Conservation (phyloP, 768 basidiomycete species). For the Rhodotorula sphaerocarpa region DNA sequence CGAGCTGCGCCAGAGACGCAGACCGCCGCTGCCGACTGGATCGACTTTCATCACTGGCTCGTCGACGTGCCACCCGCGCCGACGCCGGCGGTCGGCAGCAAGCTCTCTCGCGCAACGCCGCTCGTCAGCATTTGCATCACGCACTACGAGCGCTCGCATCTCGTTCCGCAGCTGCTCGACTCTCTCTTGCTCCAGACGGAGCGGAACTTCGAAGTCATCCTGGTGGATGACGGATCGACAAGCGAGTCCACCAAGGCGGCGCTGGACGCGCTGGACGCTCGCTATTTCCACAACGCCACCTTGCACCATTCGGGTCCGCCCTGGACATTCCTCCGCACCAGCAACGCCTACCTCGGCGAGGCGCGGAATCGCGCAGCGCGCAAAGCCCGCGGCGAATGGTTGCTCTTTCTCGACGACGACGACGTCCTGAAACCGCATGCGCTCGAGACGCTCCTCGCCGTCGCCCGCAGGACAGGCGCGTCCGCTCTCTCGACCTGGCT, state of each 20-base stretch:
- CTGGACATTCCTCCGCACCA: slow-evolving; percentile 15
- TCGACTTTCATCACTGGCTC: slow-evolving; percentile 19
- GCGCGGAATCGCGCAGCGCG: slow-evolving; percentile 27
- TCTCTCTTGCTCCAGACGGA: slow-evolving; percentile 23
- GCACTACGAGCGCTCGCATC: slow-evolving; percentile 32
- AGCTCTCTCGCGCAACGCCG: not conserved
- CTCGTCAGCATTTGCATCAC: slow-evolving; percentile 32
- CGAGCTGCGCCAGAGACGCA: slow-evolving; percentile 13
- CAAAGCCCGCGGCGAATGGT: slow-evolving; percentile 1
- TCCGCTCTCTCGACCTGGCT: slow-evolving; percentile 33
- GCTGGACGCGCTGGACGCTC: slow-evolving; percentile 8
- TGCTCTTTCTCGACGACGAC: slow-evolving; percentile 37
- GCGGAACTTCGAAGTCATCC: slow-evolving; percentile 26
- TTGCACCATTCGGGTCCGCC: not conserved
- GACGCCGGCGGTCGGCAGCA: too few species aligned
- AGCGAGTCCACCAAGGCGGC: not conserved
- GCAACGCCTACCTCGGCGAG: slow-evolving; percentile 33
- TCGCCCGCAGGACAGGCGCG: slow-evolving; percentile 8
- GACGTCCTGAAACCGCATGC: slow-evolving; percentile 36
- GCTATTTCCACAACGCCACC: slow-evolving; percentile 12
- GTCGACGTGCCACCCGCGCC: not conserved
- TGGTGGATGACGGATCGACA: slow-evolving; percentile 33
- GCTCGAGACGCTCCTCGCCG: slow-evolving; percentile 19
- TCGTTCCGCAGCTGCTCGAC: slow-evolving; percentile 29
- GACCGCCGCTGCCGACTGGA: slow-evolving; percentile 10